Evolutionary conservation across 2,329 filamentous ascomycete genomes (phyloP).

Genomic region (Metarhizium album): DNA sequence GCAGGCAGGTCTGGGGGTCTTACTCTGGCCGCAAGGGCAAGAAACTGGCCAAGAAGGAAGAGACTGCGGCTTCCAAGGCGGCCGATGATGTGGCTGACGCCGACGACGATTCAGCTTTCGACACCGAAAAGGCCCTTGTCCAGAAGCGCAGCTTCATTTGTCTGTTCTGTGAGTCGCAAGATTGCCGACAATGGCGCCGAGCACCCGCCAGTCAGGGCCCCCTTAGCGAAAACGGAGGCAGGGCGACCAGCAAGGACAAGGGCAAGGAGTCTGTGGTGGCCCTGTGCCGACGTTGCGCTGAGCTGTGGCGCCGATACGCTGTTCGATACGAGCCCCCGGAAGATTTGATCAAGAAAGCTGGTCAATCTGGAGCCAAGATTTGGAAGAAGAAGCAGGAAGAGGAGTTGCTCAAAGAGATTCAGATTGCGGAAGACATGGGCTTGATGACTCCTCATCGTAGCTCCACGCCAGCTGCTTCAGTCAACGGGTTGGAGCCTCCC

Average conservation of each 20-base stretch:
- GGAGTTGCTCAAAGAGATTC: conserved; percentile 68
- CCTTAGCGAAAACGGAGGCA: conserved; percentile 49
- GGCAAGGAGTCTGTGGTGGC: conserved; percentile 64
- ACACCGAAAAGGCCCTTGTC: conserved; percentile 68
- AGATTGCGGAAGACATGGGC: conserved; percentile 50
- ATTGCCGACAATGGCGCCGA: conserved; percentile 81
- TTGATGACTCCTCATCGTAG: conserved; percentile 32
- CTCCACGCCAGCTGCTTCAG: conserved; percentile 22
- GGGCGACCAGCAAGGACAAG: conserved; percentile 62
- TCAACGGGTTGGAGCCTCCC: conserved; percentile 39
- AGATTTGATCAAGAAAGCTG: conserved; percentile 79
- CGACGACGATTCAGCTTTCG: conserved; percentile 90
- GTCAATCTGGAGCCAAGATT: conserved; percentile 65
- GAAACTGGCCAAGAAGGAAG: conserved; percentile 68
- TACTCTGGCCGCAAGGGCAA: conserved; percentile 82
- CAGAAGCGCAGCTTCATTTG: conserved; percentile 82
- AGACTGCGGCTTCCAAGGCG: conserved; percentile 62
- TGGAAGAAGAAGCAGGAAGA: conserved; percentile 89
- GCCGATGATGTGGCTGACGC: conserved; percentile 90
- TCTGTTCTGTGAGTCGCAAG: conserved; percentile 78
- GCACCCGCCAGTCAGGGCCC: conserved; percentile 70
- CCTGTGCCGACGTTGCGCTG: conserved; percentile 80
- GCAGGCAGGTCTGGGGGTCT: conserved; percentile 80
- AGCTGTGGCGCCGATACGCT: conserved; percentile 90
- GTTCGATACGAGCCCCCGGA: conserved; percentile 94